Evolutionary conservation across 2,329 filamentous ascomycete genomes (phyloP).

Genomic region (Colletotrichum karsti): DNA sequence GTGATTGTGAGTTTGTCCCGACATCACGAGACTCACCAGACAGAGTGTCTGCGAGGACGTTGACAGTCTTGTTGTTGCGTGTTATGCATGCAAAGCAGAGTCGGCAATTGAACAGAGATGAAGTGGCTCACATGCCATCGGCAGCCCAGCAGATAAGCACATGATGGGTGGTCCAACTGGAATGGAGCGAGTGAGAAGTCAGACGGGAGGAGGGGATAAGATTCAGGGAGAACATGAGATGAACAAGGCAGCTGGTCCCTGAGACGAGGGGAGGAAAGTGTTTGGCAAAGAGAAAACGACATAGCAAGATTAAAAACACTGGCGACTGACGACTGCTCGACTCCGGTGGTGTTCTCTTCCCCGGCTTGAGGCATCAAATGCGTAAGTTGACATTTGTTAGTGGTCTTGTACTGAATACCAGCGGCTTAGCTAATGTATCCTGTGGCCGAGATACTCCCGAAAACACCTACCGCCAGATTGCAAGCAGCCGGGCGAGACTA

Average conservation of each 20-base stretch:
- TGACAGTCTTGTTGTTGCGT: neutral
- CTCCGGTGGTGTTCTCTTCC: neutral
- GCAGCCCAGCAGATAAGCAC: neutral
- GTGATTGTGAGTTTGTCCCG: too few relatives aligned
- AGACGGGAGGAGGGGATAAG: neutral
- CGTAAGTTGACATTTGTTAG: neutral
- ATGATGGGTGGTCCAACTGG: neutral
- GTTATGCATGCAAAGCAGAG: neutral
- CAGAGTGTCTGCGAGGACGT: too few relatives aligned
- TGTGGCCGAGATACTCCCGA: neutral
- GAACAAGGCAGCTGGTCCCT: neutral
- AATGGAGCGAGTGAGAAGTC: neutral
- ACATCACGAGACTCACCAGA: too few relatives aligned
- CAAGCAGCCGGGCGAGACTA: too few relatives aligned
- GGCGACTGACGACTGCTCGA: neutral
- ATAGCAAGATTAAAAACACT: neutral
- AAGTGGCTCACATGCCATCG: neutral
- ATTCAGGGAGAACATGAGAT: slow-evolving; percentile 11
- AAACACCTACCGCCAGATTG: neutral
- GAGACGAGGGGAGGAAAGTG: too few relatives aligned
- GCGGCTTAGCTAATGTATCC: too few relatives aligned
- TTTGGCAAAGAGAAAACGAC: neutral
- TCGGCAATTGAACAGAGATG: neutral
- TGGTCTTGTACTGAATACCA: neutral
- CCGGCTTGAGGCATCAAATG: neutral